phyloP scores from a whole-genome alignment of 306 rosid genomes.

The Cucurbita argyrosperma region DNA sequence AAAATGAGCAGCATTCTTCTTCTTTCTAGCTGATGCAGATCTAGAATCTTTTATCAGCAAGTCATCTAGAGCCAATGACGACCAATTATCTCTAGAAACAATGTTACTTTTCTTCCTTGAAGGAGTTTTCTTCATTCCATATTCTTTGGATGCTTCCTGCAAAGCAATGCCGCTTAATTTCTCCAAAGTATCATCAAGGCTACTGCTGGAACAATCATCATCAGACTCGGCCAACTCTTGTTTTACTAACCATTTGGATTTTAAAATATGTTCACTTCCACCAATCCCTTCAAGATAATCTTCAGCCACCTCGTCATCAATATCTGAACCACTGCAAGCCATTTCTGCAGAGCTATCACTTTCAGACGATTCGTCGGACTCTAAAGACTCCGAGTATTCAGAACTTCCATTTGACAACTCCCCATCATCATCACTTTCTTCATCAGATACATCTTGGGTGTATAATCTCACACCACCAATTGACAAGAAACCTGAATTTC shows the following conservation, averaged over 20 bases:
- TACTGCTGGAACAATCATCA: constrained; percentile 40
- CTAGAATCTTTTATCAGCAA: constrained; percentile 47
- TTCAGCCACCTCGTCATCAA: constrained; percentile 71
- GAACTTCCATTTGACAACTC: constrained; percentile 26
- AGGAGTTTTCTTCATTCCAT: constrained; percentile 39
- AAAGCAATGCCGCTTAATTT: constrained; percentile 71
- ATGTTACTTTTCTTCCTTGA: constrained; percentile 28
- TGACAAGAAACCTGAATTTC: constrained; percentile 72
- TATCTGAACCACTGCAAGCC: constrained; percentile 60
- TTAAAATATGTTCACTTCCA: constrained; percentile 49
- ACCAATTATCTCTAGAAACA: constrained; percentile 16
- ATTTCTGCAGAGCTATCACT: constrained; percentile 43
- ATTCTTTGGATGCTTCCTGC: constrained; percentile 64
- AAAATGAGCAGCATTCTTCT: constrained; percentile 39
- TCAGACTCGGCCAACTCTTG: constrained; percentile 34
- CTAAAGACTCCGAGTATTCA: constrained; percentile 27
- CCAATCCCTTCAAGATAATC: constrained; percentile 91
- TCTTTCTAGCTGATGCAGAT: constrained; percentile 25
- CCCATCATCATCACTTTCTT: constrained; percentile 36
- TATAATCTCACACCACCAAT: constrained; percentile 73
- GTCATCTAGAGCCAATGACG: constrained; percentile 33
- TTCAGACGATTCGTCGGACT: constrained; percentile 32
- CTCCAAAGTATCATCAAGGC: constrained; percentile 41
- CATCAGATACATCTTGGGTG: constrained; percentile 63
- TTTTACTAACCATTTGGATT: constrained; percentile 61